Percentiles rank a stretch among this genome's conserved stretches.
Evolutionary conservation across 257 asterid species (phyloP).

Genomic region (Gentiana straminea): DNA sequence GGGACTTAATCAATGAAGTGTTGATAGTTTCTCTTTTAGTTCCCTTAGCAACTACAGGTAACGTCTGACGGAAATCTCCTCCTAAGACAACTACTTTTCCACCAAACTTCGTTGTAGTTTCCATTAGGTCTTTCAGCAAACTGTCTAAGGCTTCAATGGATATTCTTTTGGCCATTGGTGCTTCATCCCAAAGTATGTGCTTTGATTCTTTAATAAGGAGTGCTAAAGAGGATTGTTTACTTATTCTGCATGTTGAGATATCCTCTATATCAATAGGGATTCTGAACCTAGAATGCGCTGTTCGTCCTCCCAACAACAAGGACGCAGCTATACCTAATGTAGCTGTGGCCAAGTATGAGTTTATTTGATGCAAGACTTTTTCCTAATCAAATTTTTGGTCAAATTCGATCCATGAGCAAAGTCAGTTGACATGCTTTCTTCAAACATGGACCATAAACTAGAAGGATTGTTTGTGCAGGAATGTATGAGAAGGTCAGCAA

Average conservation of each 20-base stretch:
- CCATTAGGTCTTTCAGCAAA: neutral
- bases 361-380: too few relatives aligned
- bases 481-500: too few relatives aligned
- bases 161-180: neutral
- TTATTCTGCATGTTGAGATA: too few relatives aligned
- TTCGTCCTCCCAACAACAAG: too few relatives aligned
- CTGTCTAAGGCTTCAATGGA: neutral
- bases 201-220: neutral
- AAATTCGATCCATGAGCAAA: too few relatives aligned
- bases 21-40: neutral
- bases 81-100: conserved; percentile 1
- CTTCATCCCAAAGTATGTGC: neutral
- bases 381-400: too few relatives aligned
- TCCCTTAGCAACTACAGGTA: neutral
- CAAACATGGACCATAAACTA: too few relatives aligned
- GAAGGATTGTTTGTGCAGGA: too few relatives aligned
- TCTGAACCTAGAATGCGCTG: neutral
- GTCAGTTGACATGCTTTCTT: too few relatives aligned
- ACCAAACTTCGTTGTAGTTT: neutral
- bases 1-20: neutral
- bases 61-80: too few relatives aligned
- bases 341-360: too few relatives aligned
- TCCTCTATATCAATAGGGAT: neutral
- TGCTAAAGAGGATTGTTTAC: neutral
- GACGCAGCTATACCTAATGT: too few relatives aligned